Evolutionary conservation across 345 rosid genomes (phyloP).

Genomic region (Mangifera indica): DNA sequence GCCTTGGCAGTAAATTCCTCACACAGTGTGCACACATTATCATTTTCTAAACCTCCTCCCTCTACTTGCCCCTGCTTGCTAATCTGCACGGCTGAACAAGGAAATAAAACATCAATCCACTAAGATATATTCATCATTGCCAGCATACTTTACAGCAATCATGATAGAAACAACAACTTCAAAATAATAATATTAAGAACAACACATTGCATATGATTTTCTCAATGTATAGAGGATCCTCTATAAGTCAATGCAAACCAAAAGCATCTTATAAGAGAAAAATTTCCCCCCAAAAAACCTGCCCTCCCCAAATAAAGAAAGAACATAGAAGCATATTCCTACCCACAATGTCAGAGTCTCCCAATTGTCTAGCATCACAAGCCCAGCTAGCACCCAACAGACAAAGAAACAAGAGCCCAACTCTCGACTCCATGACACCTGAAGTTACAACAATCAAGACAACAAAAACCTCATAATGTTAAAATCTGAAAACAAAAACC

Average conservation of each 20-base stretch:
- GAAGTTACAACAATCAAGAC: slow-evolving; percentile 15
- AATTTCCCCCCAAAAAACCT: neutral
- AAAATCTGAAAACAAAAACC: neutral
- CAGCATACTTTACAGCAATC: neutral
- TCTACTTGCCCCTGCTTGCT: slow-evolving; percentile 24
- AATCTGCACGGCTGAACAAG: slow-evolving; percentile 33
- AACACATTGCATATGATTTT: too few relatives aligned
- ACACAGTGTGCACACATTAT: slow-evolving; percentile 67
- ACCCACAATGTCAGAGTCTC: slow-evolving; percentile 26
- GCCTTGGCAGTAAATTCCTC: slow-evolving; percentile 71
- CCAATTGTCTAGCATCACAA: slow-evolving; percentile 60
- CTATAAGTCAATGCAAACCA: neutral
- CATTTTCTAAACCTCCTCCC: slow-evolving; percentile 26
- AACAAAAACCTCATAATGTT: slow-evolving; percentile 3
- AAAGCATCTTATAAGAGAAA: slow-evolving; percentile 5
- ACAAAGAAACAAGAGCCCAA: slow-evolving; percentile 53
- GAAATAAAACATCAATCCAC: slow-evolving; percentile 14
- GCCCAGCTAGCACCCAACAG: slow-evolving; percentile 51
- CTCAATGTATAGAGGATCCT: neutral
- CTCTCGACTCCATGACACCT: slow-evolving; percentile 62
- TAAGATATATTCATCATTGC: slow-evolving; percentile 10
- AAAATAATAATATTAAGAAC: too few relatives aligned
- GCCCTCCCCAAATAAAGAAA: neutral
- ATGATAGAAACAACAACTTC: neutral
- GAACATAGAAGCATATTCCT: slow-evolving; percentile 9